These are phyloP conservation scores for Lactifluus volemus DNA, from an alignment of 768 basidiomycete species.

Conservation along the genomic window DNA sequence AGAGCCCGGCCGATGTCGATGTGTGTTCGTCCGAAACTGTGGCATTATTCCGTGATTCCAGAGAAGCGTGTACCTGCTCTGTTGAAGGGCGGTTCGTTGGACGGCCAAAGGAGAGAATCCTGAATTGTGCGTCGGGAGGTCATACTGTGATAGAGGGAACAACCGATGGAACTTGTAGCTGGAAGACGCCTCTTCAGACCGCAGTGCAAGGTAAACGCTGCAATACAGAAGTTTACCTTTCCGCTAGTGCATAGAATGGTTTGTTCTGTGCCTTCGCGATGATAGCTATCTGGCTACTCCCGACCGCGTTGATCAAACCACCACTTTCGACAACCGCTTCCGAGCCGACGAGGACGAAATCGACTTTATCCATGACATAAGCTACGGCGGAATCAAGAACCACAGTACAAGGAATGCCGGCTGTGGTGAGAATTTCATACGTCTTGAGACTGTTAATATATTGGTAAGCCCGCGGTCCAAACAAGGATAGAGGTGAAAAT, in stretches of 20 bases:
- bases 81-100: conserved; percentile 14
- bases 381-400: conserved; percentile 95
- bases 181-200: conserved; percentile 17
- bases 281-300: conserved; percentile 94
- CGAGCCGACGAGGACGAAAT: conserved; percentile 92
- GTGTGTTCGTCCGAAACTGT: conserved; percentile 13
- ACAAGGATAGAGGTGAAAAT: conserved; percentile 5
- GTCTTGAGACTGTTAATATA: conserved; percentile 68
- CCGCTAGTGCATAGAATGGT: conserved; percentile 92
- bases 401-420: conserved; percentile 91
- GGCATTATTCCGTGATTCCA: not conserved
- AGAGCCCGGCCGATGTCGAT: conserved; percentile 19
- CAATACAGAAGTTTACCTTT: conserved; percentile 44
- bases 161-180: conserved; percentile 97
- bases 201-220: not conserved
- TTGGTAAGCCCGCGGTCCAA: conserved; percentile 5
- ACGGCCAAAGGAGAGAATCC: conserved; percentile 63
- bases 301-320: conserved; percentile 85
- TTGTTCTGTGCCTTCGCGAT: conserved; percentile 92
- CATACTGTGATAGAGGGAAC: conserved; percentile 88
- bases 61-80: conserved; percentile 1
- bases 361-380: conserved; percentile 94
- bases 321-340: conserved; percentile 98
- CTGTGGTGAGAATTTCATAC: conserved; percentile 75
- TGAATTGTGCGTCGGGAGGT: conserved; percentile 75